Percentiles rank a stretch among this genome's conserved stretches.
These are phyloP conservation scores for Pichia heedii DNA, from an alignment of 805 yeast genomes.

Conservation along the genomic window DNA sequence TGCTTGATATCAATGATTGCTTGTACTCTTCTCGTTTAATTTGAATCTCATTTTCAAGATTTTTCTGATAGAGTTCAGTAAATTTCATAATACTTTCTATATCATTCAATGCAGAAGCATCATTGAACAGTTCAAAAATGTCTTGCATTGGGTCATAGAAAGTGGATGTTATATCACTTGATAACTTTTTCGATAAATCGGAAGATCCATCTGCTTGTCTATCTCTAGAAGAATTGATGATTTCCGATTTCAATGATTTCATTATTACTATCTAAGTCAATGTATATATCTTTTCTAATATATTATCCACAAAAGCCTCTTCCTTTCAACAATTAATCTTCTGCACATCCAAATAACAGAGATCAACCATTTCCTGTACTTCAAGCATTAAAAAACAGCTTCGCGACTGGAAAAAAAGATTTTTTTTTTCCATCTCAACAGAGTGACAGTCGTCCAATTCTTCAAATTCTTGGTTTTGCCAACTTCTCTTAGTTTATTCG, in stretches of 20 bases:
- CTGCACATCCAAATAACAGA: too few species aligned
- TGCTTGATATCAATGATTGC: conserved; percentile 11
- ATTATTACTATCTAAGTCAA: too few species aligned
- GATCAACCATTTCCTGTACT: too few species aligned
- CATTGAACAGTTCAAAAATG: conserved; percentile 40
- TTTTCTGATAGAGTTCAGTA: conserved; percentile 41
- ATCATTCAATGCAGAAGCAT: conserved; percentile 41
- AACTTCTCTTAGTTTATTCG: too few species aligned
- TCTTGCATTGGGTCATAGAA: conserved; percentile 49
- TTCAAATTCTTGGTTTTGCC: too few species aligned
- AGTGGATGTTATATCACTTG: conserved; percentile 23
- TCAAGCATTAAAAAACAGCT: too few species aligned
- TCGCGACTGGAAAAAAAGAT: too few species aligned
- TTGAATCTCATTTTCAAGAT: conserved; percentile 38
- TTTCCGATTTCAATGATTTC: conserved; percentile 18
- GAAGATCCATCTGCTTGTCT: neutral
- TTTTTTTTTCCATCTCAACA: too few species aligned
- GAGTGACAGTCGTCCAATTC: too few species aligned
- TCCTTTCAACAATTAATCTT: too few species aligned
- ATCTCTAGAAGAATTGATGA: conserved; percentile 15
- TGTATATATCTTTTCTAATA: too few species aligned
- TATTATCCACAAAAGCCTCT: too few species aligned
- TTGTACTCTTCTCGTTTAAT: conserved; percentile 30
- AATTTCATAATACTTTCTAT: conserved; percentile 43
- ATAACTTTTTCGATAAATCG: neutral